These are phyloP conservation scores for Sphaerosporella brunnea DNA, from an alignment of 495 filamentous ascomycete genomes.

Conservation along the genomic window DNA sequence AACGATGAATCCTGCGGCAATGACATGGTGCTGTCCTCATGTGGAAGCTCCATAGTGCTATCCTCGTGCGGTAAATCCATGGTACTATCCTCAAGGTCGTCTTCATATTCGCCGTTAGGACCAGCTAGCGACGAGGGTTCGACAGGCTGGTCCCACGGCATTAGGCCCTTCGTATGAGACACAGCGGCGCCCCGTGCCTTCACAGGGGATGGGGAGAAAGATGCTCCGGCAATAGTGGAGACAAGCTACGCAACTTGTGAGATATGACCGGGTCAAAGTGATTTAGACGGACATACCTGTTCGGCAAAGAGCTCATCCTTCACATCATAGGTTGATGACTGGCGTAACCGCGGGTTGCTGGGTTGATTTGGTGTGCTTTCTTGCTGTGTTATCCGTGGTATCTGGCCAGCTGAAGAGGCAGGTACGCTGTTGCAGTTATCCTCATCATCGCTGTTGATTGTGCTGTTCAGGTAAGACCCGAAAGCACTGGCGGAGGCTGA, in stretches of 20 bases:
- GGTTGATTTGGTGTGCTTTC: background rate
- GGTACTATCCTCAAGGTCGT: background rate
- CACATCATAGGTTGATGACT: background rate
- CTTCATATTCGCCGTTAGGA: background rate
- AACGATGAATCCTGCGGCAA: too few species aligned
- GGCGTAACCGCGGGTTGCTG: background rate
- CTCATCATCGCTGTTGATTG: constrained; percentile 1
- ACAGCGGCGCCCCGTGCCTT: constrained; percentile 6
- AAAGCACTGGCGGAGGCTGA: constrained; percentile 6
- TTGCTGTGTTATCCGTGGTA: background rate
- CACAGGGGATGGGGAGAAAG: constrained; percentile 19
- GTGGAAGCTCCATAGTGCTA: background rate
- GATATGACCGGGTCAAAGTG: too few species aligned
- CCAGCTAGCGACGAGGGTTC: background rate
- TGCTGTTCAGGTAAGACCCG: constrained; percentile 8
- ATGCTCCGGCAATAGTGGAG: constrained; percentile 13
- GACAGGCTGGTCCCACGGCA: background rate
- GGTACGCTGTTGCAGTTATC: background rate
- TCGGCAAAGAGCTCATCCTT: constrained; percentile 22
- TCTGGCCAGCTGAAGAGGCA: background rate
- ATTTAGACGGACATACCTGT: constrained; percentile 18
- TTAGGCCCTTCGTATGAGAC: background rate
- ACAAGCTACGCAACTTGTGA: too few species aligned
- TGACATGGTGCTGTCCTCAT: background rate
- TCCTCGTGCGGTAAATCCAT: background rate